Evolutionary conservation across 73 alveolate species (phyloP), one percentile per base, ranked within the genome.

Genomic region (Symbiodinium pilosum): DNA sequence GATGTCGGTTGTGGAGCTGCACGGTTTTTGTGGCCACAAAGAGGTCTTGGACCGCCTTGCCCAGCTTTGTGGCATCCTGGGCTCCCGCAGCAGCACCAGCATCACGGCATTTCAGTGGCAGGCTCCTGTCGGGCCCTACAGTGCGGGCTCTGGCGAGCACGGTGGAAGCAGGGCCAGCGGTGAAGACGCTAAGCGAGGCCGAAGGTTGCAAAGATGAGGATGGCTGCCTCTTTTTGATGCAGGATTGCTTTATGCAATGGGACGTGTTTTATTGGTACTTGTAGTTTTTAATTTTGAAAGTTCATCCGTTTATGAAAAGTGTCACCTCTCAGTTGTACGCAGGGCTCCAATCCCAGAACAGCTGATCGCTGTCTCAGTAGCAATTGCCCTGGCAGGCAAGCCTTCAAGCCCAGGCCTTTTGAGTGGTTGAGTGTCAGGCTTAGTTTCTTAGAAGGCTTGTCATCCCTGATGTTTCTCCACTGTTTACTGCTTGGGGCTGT

Each of bases 341-440:
- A 21, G 44, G 43, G 0, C 92, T 84, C 71, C 92, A 5, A 43
- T 59, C 64, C 71, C 41, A 59, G 6, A 44, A 40, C 81, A 47
- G 20, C 81, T 73, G 26, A 77, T 36, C 28, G 51, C 12, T 12
- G 21, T 85, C 77, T 0, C 77, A 30, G 20, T 56, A 30, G 47
- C 43, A 3, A 3, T 42, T 75, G 4, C 26, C 86, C 43, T 34
- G 43, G 68, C 30, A 87, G 94, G 94, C 94, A 12, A 87, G 94
- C 43, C 68, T 87, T 30, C 94, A 87, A 34, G 39, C 81, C 14
- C 94, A 87, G 38, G 64, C 41, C 43, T 34, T n/a, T n/a, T n/a
- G n/a, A n/a, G n/a, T n/a, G n/a, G n/a, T n/a, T n/a, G n/a, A n/a
- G n/a, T n/a, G n/a, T n/a, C n/a, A n/a, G n/a, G n/a, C n/a, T n/a